Percentiles rank a stretch among this genome's conserved stretches.
Evolutionary conservation across 2,329 filamentous ascomycete genomes (phyloP).

Genomic region (Xylariaceae sp.): DNA sequence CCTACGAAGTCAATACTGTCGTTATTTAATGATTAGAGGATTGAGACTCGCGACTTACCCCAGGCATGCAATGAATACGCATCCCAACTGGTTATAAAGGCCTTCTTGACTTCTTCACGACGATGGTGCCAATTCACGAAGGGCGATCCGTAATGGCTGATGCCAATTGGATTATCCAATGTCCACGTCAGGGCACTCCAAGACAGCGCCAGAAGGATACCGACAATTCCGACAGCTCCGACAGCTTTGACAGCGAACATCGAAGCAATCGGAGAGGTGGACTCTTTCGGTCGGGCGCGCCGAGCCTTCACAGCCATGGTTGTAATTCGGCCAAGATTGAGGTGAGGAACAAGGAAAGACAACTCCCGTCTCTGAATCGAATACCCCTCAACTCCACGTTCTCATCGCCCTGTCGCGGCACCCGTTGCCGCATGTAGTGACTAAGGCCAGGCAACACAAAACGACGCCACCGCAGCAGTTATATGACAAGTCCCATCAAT

Average conservation of each 20-base stretch:
- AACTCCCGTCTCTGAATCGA: not conserved
- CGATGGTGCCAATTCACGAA: slow-evolving; percentile 15
- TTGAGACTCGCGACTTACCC: slow-evolving; percentile 55
- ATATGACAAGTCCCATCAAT: not conserved
- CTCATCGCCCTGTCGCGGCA: not conserved
- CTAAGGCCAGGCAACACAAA: not conserved
- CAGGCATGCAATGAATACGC: slow-evolving; percentile 85
- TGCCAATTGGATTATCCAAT: slow-evolving; percentile 17
- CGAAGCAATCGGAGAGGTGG: not conserved
- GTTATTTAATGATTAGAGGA: too few species aligned
- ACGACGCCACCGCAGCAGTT: too few species aligned
- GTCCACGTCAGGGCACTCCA: slow-evolving; percentile 2
- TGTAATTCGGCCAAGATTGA: not conserved
- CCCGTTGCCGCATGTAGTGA: not conserved
- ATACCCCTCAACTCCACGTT: not conserved
- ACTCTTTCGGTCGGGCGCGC: not conserved
- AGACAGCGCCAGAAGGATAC: not conserved
- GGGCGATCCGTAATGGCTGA: slow-evolving; percentile 11
- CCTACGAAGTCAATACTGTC: slow-evolving; percentile 42
- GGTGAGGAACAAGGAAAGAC: not conserved
- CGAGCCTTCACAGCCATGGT: not conserved
- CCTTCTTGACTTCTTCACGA: slow-evolving; percentile 41
- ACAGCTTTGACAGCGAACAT: not conserved
- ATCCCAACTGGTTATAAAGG: slow-evolving; percentile 85
- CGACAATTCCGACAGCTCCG: not conserved